A percentile compares a stretch with the other conserved stretches of the same genome.
Evolutionary conservation across 257 asterid genomes (phyloP).

Genomic region (Mitragyna speciosa): DNA sequence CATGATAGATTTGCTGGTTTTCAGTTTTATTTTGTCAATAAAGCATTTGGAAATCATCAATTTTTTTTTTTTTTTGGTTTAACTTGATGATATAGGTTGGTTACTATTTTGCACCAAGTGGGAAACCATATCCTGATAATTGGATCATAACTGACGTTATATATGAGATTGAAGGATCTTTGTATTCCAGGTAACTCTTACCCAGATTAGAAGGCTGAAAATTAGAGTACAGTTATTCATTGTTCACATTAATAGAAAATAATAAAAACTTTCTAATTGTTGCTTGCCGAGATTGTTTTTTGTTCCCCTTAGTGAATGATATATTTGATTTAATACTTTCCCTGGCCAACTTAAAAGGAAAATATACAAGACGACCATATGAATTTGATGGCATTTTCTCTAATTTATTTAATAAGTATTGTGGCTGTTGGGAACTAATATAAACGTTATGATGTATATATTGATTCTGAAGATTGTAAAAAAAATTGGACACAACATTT

Average conservation of each 20-base stretch:
- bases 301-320: not conserved
- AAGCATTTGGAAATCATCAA: not conserved
- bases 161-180: conserved; percentile 86
- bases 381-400: not conserved
- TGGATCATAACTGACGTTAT: conserved; percentile 92
- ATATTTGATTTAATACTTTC: not conserved
- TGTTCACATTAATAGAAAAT: not conserved
- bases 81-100: conserved; percentile 72
- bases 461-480: not conserved
- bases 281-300: no score
- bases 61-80: conserved; percentile 24
- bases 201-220: not conserved
- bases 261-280: not conserved
- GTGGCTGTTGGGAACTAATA: not conserved
- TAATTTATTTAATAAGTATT: not conserved
- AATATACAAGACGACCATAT: not conserved
- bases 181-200: conserved; percentile 73
- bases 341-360: no score
- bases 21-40: not conserved
- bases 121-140: conserved; percentile 99
- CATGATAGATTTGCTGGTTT: not conserved
- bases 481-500: no score
- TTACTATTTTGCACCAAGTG: conserved; percentile 97
- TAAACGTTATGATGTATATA: not conserved
- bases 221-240: not conserved